These are phyloP conservation scores for Mortierella sp. DNA, from an alignment of 371 early-diverging fungal species.

Conservation along the genomic window DNA sequence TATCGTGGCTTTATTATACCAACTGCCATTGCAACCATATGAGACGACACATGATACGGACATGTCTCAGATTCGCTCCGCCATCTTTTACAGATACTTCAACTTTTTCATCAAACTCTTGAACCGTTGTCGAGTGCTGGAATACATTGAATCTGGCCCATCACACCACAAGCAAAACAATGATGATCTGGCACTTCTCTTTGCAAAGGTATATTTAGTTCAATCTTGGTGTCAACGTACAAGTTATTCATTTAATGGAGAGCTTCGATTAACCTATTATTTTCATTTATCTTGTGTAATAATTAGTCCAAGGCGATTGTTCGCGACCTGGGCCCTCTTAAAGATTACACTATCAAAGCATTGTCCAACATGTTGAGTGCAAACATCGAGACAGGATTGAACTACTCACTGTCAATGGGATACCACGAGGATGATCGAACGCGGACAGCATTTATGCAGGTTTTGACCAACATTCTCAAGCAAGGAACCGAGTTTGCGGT, in stretches of 20 bases:
- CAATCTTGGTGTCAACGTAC: not conserved
- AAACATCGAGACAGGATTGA: slow-evolving; percentile 92
- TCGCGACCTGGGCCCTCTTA: slow-evolving; percentile 76
- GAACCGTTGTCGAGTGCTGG: slow-evolving; percentile 82
- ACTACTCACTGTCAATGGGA: slow-evolving; percentile 90
- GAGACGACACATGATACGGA: slow-evolving; percentile 76
- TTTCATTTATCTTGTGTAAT: not conserved
- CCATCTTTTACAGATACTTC: slow-evolving; percentile 90
- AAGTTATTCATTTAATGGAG: too few relatives aligned
- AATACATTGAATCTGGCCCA: slow-evolving; percentile 59
- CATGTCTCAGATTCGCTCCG: slow-evolving; percentile 76
- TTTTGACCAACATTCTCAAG: slow-evolving; percentile 90
- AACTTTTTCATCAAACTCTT: slow-evolving; percentile 90
- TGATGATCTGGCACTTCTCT: slow-evolving; percentile 56
- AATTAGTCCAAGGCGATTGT: slow-evolving; percentile 70
- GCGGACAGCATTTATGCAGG: slow-evolving; percentile 92
- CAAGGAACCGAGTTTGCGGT: slow-evolving; percentile 90
- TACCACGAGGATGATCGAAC: slow-evolving; percentile 93
- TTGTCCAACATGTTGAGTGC: slow-evolving; percentile 91
- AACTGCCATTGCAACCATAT: slow-evolving; percentile 86
- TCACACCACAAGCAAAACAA: slow-evolving; percentile 52
- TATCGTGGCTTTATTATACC: slow-evolving; percentile 82
- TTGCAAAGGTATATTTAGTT: slow-evolving; percentile 49
- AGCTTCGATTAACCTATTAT: not conserved
- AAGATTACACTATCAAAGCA: slow-evolving; percentile 88